phyloP scores from a whole-genome alignment of 2,329 filamentous ascomycete species.

The Hymenotorrendiella dingleyae region DNA sequence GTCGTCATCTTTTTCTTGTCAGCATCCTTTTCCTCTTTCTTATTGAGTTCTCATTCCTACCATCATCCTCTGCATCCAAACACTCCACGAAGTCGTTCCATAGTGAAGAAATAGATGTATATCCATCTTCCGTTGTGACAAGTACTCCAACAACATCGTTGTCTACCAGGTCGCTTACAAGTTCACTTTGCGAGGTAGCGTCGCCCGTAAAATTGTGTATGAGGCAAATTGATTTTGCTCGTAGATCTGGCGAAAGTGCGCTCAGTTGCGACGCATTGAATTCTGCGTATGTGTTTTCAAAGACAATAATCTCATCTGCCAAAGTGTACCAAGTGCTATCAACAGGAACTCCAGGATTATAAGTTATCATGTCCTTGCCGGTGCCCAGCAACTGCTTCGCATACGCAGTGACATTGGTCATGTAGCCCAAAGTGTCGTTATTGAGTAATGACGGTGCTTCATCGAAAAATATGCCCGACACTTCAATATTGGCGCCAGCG shows the following conservation, averaged over 20 bases:
- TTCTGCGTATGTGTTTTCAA: slow-evolving; percentile 17
- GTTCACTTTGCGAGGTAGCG: slow-evolving; percentile 7
- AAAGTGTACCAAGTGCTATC: slow-evolving; percentile 17
- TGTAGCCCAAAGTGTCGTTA: slow-evolving; percentile 13
- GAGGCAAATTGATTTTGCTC: slow-evolving; percentile 14
- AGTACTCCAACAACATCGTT: slow-evolving; percentile 14
- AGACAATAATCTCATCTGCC: slow-evolving; percentile 20
- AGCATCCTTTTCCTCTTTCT: slow-evolving; percentile 1
- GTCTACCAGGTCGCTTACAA: slow-evolving; percentile 16
- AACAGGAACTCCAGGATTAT: slow-evolving; percentile 20
- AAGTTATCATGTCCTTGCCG: slow-evolving; percentile 13
- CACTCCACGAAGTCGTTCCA: slow-evolving; percentile 10
- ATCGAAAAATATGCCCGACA: slow-evolving; percentile 24
- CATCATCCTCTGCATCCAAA: neutral
- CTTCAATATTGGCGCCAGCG: slow-evolving; percentile 13
- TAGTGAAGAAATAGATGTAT: slow-evolving; percentile 14
- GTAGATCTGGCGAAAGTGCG: slow-evolving; percentile 5
- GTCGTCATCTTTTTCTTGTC: neutral
- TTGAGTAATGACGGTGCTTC: slow-evolving; percentile 11
- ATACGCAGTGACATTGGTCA: slow-evolving; percentile 15
- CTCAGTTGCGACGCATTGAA: slow-evolving; percentile 14
- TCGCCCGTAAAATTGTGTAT: slow-evolving; percentile 19
- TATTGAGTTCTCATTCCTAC: neutral
- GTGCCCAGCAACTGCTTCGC: slow-evolving; percentile 15
- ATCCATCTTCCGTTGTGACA: slow-evolving; percentile 18